Evolutionary conservation across 2,329 filamentous ascomycete species (phyloP).

Genomic region (Monosporascus sp.): DNA sequence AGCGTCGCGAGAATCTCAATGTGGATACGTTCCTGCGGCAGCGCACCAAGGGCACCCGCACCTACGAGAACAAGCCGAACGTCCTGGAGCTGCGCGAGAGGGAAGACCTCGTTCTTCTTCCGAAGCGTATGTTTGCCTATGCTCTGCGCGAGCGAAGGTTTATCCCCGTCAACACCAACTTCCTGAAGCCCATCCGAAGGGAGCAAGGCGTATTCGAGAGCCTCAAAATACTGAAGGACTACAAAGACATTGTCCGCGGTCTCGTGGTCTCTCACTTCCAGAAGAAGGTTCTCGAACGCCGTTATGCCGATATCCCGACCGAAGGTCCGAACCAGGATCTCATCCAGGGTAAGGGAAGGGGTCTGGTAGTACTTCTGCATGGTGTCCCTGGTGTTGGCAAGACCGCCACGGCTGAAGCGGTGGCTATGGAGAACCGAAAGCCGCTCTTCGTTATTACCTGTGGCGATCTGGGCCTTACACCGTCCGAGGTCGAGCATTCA

Average conservation of each 20-base stretch:
- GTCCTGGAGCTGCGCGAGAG: constrained; percentile 18
- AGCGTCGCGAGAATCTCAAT: constrained; percentile 32
- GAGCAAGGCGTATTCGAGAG: constrained; percentile 34
- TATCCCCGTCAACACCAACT: constrained; percentile 31
- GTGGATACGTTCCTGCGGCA: constrained; percentile 29
- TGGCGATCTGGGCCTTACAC: constrained; percentile 40
- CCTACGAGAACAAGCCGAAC: constrained; percentile 27
- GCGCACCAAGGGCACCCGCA: constrained; percentile 30
- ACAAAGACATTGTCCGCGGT: constrained; percentile 36
- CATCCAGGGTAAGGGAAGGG: constrained; percentile 40
- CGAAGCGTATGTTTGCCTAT: constrained; percentile 37
- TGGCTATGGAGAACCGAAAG: constrained; percentile 35
- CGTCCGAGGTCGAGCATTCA: constrained; percentile 33
- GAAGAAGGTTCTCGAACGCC: constrained; percentile 32
- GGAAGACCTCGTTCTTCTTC: constrained; percentile 30
- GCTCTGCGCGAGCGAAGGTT: constrained; percentile 35
- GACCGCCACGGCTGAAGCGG: constrained; percentile 41
- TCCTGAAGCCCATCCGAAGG: constrained; percentile 29
- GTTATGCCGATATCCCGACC: constrained; percentile 20
- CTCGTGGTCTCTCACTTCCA: constrained; percentile 38
- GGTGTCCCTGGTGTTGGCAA: constrained; percentile 45
- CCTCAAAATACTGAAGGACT: constrained; percentile 33
- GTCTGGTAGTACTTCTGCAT: constrained; percentile 40
- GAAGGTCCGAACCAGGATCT: constrained; percentile 32
- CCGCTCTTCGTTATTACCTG: constrained; percentile 46